These are phyloP conservation scores for Hemileccinum impolitum DNA, from an alignment of 768 basidiomycete species.

Conservation along the genomic window DNA sequence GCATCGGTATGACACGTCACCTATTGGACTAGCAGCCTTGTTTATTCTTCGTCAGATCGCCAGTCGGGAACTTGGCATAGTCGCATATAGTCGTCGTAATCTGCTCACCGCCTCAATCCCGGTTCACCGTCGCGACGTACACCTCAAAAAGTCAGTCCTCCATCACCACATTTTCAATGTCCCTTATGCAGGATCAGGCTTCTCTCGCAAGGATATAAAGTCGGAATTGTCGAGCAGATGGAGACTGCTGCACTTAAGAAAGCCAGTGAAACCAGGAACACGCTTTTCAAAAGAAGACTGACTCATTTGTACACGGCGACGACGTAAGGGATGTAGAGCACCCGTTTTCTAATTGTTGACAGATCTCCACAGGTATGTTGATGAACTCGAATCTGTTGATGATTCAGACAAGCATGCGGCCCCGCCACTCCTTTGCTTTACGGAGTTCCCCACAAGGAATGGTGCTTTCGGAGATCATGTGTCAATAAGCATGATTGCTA, in stretches of 20 bases:
- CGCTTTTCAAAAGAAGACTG: constrained; percentile 69
- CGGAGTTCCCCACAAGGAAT: constrained; percentile 40
- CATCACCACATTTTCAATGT: too few species aligned
- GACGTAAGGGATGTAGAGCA: constrained; percentile 52
- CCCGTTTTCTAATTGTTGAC: constrained; percentile 4
- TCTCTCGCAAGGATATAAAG: constrained; percentile 74
- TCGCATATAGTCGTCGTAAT: constrained; percentile 67
- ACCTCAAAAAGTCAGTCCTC: constrained; percentile 64
- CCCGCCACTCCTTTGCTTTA: constrained; percentile 71
- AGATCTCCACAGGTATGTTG: constrained; percentile 63
- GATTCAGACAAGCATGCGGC: constrained; percentile 53
- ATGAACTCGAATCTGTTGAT: constrained; percentile 69
- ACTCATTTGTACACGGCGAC: constrained; percentile 82
- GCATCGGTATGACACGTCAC: constrained; percentile 53
- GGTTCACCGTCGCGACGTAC: constrained; percentile 59
- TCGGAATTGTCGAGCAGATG: constrained; percentile 77
- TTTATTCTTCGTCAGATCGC: constrained; percentile 50
- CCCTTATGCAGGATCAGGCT: constrained; percentile 41
- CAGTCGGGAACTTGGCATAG: constrained; percentile 74
- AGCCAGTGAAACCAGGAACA: constrained; percentile 68
- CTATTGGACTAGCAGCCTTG: neutral
- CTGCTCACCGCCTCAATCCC: constrained; percentile 77
- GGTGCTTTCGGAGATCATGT: constrained; percentile 32
- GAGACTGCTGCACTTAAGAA: constrained; percentile 92
- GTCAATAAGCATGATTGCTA: constrained; percentile 67